Conservation (phyloP, 768 basidiomycete genomes). For the Clavulina sp. region DNA sequence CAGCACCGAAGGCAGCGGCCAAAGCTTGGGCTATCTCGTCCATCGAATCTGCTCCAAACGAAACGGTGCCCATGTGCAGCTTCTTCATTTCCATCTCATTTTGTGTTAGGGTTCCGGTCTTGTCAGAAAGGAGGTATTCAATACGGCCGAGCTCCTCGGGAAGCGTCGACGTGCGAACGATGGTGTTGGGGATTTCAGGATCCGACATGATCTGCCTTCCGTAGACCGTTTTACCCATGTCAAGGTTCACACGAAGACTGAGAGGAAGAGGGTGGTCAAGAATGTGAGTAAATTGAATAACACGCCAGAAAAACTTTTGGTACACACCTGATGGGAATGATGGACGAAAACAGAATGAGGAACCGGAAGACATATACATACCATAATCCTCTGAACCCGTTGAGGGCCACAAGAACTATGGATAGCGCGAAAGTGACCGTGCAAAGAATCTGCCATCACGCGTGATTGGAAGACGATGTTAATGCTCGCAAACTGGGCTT, state of each 20-base stretch:
- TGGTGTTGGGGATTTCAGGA: constrained; percentile 80
- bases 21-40: constrained; percentile 92
- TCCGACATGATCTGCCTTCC: constrained; percentile 92
- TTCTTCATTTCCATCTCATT: constrained; percentile 99
- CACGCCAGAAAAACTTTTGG: neutral
- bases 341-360: constrained; percentile 93
- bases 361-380: constrained; percentile 95
- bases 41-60: constrained; percentile 95
- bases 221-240: constrained; percentile 99
- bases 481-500: neutral
- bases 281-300: neutral
- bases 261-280: neutral
- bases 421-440: constrained; percentile 86
- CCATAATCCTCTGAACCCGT: constrained; percentile 91
- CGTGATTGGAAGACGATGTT: neutral
- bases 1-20: constrained; percentile 43
- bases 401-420: constrained; percentile 79
- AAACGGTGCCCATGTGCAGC: constrained; percentile 96
- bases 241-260: constrained; percentile 95
- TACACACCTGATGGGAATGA: constrained; percentile 90
- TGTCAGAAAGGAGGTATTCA: constrained; percentile 90
- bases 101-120: constrained; percentile 94
- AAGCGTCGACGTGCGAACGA: constrained; percentile 92
- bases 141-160: constrained; percentile 93
- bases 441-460: constrained; percentile 61